A percentile compares a stretch with the other conserved stretches of the same genome.
Conservation (phyloP, 2,329 filamentous ascomycete species). For the Aspergillus fijiensis region DNA sequence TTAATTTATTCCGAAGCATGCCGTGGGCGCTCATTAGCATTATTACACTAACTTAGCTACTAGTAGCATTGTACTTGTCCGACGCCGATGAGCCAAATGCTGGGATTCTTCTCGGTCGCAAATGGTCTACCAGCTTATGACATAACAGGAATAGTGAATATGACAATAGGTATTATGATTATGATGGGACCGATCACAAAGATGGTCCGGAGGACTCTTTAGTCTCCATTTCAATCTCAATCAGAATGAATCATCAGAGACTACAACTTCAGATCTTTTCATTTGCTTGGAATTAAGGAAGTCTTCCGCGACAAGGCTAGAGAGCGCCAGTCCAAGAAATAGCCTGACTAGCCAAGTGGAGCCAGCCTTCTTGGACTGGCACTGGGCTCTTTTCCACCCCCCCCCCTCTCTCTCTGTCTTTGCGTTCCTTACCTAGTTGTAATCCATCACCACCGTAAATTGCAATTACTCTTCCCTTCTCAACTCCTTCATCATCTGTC, state of each 20-base stretch:
- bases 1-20: not conserved
- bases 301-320: conserved; percentile 13
- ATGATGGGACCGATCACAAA: too few relatives aligned
- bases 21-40: not conserved
- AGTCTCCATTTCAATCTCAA: too few relatives aligned
- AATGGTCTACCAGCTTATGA: too few relatives aligned
- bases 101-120: too few relatives aligned
- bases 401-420: not conserved
- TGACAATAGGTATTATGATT: not conserved
- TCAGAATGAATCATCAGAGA: too few relatives aligned
- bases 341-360: conserved; percentile 38
- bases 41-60: not conserved
- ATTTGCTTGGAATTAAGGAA: not conserved
- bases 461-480: too few relatives aligned
- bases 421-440: not conserved
- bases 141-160: not conserved
- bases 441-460: not conserved
- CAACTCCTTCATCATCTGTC: not conserved
- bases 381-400: not conserved
- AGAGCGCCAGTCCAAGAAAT: conserved; percentile 37
- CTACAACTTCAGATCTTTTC: conserved; percentile 17
- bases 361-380: conserved; percentile 17
- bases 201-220: too few relatives aligned
- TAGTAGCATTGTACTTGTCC: not conserved
- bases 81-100: not conserved